phyloP scores from a whole-genome alignment of 108 stramenopile species.

The Pseudonitzschia multiseries region DNA sequence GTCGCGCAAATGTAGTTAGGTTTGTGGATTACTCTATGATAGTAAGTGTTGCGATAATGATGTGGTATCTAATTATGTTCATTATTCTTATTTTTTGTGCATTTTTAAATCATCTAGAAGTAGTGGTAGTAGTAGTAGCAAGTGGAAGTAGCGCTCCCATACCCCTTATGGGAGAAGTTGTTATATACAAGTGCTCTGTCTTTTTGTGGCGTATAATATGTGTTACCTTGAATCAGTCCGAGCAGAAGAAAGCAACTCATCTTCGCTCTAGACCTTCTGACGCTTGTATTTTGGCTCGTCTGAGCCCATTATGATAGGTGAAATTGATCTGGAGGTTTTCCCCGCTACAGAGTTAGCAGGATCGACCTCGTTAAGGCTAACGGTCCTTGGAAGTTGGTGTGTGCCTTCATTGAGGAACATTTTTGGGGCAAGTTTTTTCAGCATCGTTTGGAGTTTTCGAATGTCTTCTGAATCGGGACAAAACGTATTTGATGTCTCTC shows the following conservation, averaged over 20 bases:
- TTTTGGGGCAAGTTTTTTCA: conserved; percentile 9
- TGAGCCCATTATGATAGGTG: conserved; percentile 10
- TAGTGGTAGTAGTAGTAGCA: conserved; percentile 4
- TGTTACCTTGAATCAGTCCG: not conserved
- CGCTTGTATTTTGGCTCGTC: conserved; percentile 10
- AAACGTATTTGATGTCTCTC: not conserved
- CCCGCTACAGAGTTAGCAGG: conserved; percentile 8
- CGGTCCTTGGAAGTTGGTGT: conserved; percentile 10
- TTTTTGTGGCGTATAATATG: not conserved
- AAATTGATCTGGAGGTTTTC: conserved; percentile 6
- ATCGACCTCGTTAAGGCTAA: conserved; percentile 13
- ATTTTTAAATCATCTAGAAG: too few relatives aligned
- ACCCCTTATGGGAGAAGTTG: conserved; percentile 5
- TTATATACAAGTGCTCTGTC: conserved; percentile 3
- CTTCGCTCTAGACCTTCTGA: not conserved
- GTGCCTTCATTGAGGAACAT: not conserved
- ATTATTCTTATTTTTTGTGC: not conserved
- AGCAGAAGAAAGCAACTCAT: not conserved
- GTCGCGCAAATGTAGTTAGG: too few relatives aligned
- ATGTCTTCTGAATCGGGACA: conserved; percentile 5
- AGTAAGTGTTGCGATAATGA: too few relatives aligned
- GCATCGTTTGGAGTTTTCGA: conserved; percentile 5
- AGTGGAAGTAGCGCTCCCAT: conserved; percentile 10
- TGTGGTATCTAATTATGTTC: not conserved
- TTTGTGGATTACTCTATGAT: too few relatives aligned